A percentile compares a stretch with the other conserved stretches of the same genome.
Evolutionary conservation across 345 rosid genomes (phyloP).

Genomic region (Hibiscus syriacus): DNA sequence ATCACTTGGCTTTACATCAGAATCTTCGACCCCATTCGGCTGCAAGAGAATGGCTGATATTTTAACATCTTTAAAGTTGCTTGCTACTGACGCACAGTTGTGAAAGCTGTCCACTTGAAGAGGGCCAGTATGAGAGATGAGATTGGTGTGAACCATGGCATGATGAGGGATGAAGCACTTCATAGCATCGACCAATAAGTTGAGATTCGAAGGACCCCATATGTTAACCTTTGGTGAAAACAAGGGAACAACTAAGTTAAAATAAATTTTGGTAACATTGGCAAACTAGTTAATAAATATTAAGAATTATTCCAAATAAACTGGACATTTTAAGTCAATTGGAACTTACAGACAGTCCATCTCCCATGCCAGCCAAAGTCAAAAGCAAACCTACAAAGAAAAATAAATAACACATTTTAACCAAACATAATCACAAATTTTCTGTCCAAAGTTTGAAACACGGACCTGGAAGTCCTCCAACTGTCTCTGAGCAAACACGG

Average conservation of each 20-base stretch:
- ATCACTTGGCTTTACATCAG: slow-evolving; percentile 43
- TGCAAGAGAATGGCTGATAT: slow-evolving; percentile 66
- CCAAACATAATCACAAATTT: neutral
- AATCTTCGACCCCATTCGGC: slow-evolving; percentile 23
- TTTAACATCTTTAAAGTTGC: slow-evolving; percentile 42
- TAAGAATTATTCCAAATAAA: neutral
- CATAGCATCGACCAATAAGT: slow-evolving; percentile 84
- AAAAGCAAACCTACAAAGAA: slow-evolving; percentile 56
- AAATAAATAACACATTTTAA: neutral
- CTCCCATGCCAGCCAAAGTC: slow-evolving; percentile 91
- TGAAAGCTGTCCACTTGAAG: slow-evolving; percentile 8
- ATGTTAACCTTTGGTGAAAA: slow-evolving; percentile 55
- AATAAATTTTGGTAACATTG: neutral
- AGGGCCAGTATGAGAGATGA: slow-evolving; percentile 16
- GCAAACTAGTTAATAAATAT: neutral
- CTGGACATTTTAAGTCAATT: slow-evolving; percentile 6
- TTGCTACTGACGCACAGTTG: slow-evolving; percentile 31
- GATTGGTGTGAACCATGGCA: slow-evolving; percentile 81
- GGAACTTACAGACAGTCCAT: slow-evolving; percentile 80
- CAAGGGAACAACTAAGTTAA: neutral
- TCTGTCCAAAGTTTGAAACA: neutral
- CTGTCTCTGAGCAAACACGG: slow-evolving; percentile 89
- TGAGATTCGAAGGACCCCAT: slow-evolving; percentile 96
- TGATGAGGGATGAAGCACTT: slow-evolving; percentile 86
- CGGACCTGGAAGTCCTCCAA: slow-evolving; percentile 96